Conservation (phyloP, 345 rosid species). For the Alliaria petiolata region DNA sequence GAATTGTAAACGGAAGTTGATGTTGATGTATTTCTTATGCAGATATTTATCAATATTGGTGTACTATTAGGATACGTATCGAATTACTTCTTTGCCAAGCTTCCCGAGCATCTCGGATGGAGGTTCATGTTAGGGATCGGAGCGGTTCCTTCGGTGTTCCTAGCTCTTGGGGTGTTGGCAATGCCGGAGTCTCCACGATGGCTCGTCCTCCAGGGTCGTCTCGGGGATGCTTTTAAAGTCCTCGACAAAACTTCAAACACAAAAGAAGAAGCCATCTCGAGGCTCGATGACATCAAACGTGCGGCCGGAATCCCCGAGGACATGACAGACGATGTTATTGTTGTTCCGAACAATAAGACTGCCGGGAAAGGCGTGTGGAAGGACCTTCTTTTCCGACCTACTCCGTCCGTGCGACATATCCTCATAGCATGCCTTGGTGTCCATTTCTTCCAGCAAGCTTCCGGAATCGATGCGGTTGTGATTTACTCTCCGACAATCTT, state of each 20-base stretch:
- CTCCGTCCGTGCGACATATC: constrained; percentile 47
- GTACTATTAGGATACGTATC: constrained; percentile 58
- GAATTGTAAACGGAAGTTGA: not conserved
- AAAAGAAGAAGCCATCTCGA: constrained; percentile 43
- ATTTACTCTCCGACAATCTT: constrained; percentile 60
- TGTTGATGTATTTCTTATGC: not conserved
- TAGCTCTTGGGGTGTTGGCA: constrained; percentile 48
- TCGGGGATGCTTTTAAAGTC: constrained; percentile 50
- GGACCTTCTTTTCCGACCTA: constrained; percentile 49
- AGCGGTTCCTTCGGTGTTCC: constrained; percentile 42
- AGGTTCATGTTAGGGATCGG: constrained; percentile 69
- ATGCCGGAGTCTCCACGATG: constrained; percentile 84
- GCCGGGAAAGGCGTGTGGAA: constrained; percentile 55
- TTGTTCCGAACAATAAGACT: not conserved
- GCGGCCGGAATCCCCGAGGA: constrained; percentile 34
- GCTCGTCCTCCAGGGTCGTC: constrained; percentile 53
- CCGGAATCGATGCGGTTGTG: constrained; percentile 68
- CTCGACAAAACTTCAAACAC: constrained; percentile 44
- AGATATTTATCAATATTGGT: constrained; percentile 59
- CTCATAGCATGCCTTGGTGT: constrained; percentile 58
- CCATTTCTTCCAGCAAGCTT: constrained; percentile 70
- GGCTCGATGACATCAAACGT: constrained; percentile 45
- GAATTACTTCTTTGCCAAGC: constrained; percentile 53
- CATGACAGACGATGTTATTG: constrained; percentile 38
- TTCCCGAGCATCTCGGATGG: constrained; percentile 48